Evolutionary conservation across 2,329 filamentous ascomycete species (phyloP).

Genomic region (Aspergillus ustus): DNA sequence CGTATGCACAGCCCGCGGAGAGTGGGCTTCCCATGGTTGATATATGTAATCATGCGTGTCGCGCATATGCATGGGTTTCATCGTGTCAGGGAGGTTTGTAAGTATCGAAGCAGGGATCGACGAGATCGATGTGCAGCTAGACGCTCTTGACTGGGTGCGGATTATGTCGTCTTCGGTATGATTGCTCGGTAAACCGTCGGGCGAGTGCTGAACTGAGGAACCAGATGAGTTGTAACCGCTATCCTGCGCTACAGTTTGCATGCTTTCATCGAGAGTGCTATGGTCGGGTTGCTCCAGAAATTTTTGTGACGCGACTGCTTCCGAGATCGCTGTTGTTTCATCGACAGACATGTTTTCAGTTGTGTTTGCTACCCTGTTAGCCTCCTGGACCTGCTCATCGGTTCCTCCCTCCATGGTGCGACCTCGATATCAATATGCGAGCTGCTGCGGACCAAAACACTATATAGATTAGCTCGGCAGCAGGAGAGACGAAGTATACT

Average conservation of each 20-base stretch:
- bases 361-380: not conserved
- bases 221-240: slow-evolving; percentile 41
- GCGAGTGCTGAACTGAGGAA: slow-evolving; percentile 38
- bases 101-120: slow-evolving; percentile 47
- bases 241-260: slow-evolving; percentile 28
- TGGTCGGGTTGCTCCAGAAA: slow-evolving; percentile 15
- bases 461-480: not conserved
- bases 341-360: not conserved
- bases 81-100: slow-evolving; percentile 34
- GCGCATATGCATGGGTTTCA: slow-evolving; percentile 27
- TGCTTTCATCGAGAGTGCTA: slow-evolving; percentile 23
- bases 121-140: slow-evolving; percentile 48
- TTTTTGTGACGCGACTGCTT: not conserved
- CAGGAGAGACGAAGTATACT: not conserved
- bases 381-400: not conserved
- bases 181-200: slow-evolving; percentile 30
- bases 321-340: not conserved
- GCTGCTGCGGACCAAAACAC: not conserved
- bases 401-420: not conserved
- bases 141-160: slow-evolving; percentile 34
- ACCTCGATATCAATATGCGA: not conserved
- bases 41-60: slow-evolving; percentile 22
- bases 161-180: slow-evolving; percentile 36
- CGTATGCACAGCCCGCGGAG: slow-evolving; percentile 28
- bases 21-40: slow-evolving; percentile 26